Base-by-base conservation (phyloP, 345 rosid species). In the Arabidopsis arenosa region DNA sequence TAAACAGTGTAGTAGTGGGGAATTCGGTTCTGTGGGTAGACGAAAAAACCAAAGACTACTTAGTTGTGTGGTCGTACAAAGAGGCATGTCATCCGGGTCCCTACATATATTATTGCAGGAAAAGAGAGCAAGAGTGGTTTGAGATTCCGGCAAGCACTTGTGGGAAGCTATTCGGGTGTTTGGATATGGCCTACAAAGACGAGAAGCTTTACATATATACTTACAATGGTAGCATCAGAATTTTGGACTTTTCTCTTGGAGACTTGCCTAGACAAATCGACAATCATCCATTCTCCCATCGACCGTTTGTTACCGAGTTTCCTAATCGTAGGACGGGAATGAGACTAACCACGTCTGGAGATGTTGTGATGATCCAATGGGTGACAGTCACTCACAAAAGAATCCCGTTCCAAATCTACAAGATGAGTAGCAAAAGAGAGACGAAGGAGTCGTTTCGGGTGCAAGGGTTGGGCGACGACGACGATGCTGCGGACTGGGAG, bases 181-280 rank as follows among this genome's bases (percentile, higher is more conserved):
- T 35, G 7, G 63, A 58, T 59, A 36, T 59, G 63, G 28, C 28
- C 2, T 59, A 35, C 23, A 59, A 59, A 1, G 63, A 59, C 23
- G 17, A 59, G 5, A 59, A 15, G 44, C n/a, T 59, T 17, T 59
- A 17, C 41, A 36, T 59, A 12, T 12, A 1, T 59, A 36, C 2
- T 15, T 9, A 1, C 7, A 5, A 5, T 36, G 30, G 63, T 36
- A 15, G 44, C n/a, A 59, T 59, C 9, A 59, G 30, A 17, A 17
- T 36, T 44, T 59, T 36, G 45, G 30, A 54, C 37, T 54, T 54
- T 54, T 28, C 59, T 54, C 36, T 47, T 47, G 23, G n/a, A 54
- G 59, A 54, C 17, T 54, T 54, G 33, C 59, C 36, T 28, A 6
- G 15, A 54, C 9, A 11, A 6, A 5, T 12, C 37, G 7, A 6